Percentiles rank a stretch among this genome's conserved stretches.
Evolutionary conservation across 2,329 filamentous ascomycete species (phyloP).

Genomic region (Epichloe gansuensis): DNA sequence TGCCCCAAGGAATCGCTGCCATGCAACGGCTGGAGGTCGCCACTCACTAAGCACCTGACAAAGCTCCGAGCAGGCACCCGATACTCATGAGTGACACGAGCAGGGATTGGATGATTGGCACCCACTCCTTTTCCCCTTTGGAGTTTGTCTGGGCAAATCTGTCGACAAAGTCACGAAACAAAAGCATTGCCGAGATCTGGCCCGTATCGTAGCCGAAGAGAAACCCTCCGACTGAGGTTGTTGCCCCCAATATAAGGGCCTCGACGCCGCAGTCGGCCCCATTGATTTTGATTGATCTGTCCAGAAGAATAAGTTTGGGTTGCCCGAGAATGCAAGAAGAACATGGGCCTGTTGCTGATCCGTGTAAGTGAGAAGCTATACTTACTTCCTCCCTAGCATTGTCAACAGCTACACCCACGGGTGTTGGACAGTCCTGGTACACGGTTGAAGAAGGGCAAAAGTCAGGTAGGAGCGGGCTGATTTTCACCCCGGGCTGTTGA

Average conservation of each 20-base stretch:
- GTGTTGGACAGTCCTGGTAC: neutral
- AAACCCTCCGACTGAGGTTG: constrained; percentile 46
- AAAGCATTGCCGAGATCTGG: constrained; percentile 39
- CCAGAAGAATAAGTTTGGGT: neutral
- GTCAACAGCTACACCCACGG: neutral
- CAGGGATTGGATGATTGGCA: constrained; percentile 32
- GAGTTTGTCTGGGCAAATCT: constrained; percentile 38
- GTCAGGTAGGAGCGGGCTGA: neutral
- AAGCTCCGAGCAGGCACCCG: constrained; percentile 40
- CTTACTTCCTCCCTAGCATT: constrained; percentile 4
- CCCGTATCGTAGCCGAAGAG: constrained; percentile 53
- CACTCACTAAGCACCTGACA: constrained; percentile 34
- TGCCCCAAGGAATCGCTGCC: neutral
- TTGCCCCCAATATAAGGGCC: constrained; percentile 31
- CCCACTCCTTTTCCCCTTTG: constrained; percentile 26
- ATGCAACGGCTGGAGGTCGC: neutral
- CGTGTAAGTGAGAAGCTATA: neutral
- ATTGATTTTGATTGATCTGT: constrained; percentile 28
- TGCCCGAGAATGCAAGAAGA: neutral
- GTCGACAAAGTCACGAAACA: constrained; percentile 39
- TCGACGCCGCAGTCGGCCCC: constrained; percentile 29
- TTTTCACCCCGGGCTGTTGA: neutral
- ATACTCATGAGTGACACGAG: constrained; percentile 45
- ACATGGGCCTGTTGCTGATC: neutral
- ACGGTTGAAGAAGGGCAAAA: neutral